Conservation (phyloP, 2,329 filamentous ascomycete genomes). For the Emydomyces testavorans region DNA sequence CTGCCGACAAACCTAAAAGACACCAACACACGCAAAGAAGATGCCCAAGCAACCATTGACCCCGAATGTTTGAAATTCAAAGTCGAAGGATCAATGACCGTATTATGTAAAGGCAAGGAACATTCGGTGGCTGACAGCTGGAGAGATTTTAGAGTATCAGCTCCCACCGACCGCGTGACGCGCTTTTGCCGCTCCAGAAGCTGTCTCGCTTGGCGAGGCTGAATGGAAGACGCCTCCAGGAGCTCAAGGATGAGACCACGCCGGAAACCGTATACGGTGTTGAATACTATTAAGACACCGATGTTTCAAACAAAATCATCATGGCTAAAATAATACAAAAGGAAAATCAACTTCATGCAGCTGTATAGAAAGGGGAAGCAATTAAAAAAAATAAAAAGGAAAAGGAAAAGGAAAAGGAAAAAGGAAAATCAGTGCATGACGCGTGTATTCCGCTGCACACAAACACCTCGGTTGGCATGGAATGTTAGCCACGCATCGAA, state of each 20-base stretch:
- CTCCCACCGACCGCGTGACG: constrained; percentile 8
- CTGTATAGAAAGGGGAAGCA: background rate
- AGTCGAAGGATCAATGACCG: background rate
- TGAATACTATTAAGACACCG: background rate
- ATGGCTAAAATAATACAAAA: constrained; percentile 1
- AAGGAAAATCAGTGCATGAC: constrained; percentile 5
- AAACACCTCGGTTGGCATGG: no score
- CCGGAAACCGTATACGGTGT: background rate
- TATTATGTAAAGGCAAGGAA: background rate
- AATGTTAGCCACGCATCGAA: no score
- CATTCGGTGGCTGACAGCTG: constrained; percentile 4
- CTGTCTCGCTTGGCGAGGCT: constrained; percentile 9
- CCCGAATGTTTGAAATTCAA: background rate
- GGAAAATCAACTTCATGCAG: background rate
- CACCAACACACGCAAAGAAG: no score
- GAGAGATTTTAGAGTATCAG: constrained; percentile 2
- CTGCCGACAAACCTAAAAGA: background rate
- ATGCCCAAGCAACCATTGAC: no score
- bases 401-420: constrained; percentile 4
- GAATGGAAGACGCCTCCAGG: background rate
- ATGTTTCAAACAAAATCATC: background rate
- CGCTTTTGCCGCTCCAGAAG: constrained; percentile 9
- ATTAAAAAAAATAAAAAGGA: constrained; percentile 2
- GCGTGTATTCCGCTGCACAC: constrained; percentile 3
- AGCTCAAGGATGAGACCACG: background rate